Conservation (phyloP, 495 filamentous ascomycete species). For the Aspergillus coremiiformis region DNA sequence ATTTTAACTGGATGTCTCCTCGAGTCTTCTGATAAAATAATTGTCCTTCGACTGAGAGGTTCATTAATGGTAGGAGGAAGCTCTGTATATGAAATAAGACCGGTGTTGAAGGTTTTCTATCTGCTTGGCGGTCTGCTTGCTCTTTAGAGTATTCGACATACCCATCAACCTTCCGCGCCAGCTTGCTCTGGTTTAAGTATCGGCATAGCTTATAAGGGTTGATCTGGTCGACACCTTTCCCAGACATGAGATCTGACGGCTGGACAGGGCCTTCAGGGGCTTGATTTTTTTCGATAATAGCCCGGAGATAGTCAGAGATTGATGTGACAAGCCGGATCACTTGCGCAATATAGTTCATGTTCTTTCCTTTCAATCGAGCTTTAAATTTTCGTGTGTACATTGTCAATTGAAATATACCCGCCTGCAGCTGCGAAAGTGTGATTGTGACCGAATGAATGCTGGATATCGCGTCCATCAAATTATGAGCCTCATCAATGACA, state of each 20-base stretch:
- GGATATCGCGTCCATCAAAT: constrained; percentile 90
- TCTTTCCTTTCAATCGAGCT: constrained; percentile 83
- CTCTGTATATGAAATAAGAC: constrained; percentile 76
- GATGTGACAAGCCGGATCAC: constrained; percentile 73
- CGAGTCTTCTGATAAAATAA: constrained; percentile 66
- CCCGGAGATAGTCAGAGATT: constrained; percentile 54
- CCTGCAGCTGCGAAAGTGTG: constrained; percentile 61
- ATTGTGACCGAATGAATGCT: constrained; percentile 79
- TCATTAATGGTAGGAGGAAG: constrained; percentile 77
- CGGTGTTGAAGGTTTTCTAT: constrained; percentile 48
- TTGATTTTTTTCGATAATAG: constrained; percentile 38
- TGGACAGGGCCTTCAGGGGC: constrained; percentile 57
- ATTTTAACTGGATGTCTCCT: constrained; percentile 59
- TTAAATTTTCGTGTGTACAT: constrained; percentile 82
- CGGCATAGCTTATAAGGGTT: constrained; percentile 81
- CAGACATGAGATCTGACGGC: constrained; percentile 60
- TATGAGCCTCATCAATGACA: constrained; percentile 95
- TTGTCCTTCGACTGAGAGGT: constrained; percentile 78
- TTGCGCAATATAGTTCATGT: constrained; percentile 85
- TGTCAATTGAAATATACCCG: constrained; percentile 63
- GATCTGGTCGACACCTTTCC: constrained; percentile 90
- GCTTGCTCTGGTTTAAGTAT: constrained; percentile 86
- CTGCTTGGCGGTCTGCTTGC: constrained; percentile 20
- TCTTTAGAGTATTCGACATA: constrained; percentile 60
- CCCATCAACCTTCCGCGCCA: constrained; percentile 89